These are phyloP conservation scores for Podospora tetraspora DNA, from an alignment of 495 filamentous ascomycete genomes.

Conservation along the genomic window DNA sequence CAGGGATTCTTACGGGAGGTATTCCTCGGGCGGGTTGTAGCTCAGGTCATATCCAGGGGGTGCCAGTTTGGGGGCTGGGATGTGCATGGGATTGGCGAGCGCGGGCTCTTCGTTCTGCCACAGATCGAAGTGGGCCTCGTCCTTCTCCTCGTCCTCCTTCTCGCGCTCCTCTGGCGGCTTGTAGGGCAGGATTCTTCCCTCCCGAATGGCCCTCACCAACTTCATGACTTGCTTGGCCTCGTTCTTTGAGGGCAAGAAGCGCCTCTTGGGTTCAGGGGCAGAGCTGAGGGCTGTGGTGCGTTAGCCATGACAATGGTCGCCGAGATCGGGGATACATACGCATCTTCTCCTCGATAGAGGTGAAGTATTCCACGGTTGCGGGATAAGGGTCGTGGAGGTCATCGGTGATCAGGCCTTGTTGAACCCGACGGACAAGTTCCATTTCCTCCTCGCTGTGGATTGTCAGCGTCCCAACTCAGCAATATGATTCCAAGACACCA, in stretches of 20 bases:
- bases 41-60: conserved; percentile 92
- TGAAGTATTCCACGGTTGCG: conserved; percentile 89
- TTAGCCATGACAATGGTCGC: conserved; percentile 6
- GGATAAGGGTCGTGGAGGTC: conserved; percentile 91
- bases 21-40: conserved; percentile 95
- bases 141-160: conserved; percentile 61
- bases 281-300: conserved; percentile 59
- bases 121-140: conserved; percentile 72
- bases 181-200: conserved; percentile 90
- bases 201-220: conserved; percentile 88
- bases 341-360: conserved; percentile 84
- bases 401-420: conserved; percentile 81
- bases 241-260: conserved; percentile 96
- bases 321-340: conserved; percentile 29
- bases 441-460: conserved; percentile 68
- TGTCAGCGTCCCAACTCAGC: not conserved
- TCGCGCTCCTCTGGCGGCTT: conserved; percentile 71
- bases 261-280: conserved; percentile 90
- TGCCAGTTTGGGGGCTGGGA: conserved; percentile 91
- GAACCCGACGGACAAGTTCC: conserved; percentile 80
- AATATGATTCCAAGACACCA: not conserved
- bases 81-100: conserved; percentile 85
- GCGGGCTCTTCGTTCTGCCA: conserved; percentile 87
- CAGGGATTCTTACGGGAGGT: conserved; percentile 54
- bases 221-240: conserved; percentile 98